phyloP scores from a whole-genome alignment of 1,284 basidiomycete species.

The Taiwanofungus camphoratus region DNA sequence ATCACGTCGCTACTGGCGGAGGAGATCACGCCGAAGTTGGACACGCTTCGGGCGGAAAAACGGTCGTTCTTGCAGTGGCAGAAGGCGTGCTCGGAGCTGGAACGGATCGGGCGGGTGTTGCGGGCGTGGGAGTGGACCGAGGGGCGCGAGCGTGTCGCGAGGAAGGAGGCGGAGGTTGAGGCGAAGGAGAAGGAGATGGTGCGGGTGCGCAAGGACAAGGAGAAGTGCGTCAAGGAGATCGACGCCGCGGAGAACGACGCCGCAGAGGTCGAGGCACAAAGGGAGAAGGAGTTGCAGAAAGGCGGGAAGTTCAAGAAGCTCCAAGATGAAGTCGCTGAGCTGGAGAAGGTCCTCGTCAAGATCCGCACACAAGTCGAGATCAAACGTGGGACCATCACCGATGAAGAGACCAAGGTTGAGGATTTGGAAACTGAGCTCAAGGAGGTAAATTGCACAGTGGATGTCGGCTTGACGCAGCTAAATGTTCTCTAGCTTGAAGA shows the following conservation, averaged over 20 bases:
- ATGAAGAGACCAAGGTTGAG: conserved; percentile 69
- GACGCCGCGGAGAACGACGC: conserved; percentile 48
- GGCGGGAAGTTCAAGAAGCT: conserved; percentile 74
- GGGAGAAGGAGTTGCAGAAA: conserved; percentile 62
- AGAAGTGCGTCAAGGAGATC: conserved; percentile 41
- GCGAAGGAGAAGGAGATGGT: conserved; percentile 40
- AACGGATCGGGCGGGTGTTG: conserved; percentile 80
- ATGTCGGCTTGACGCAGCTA: not conserved
- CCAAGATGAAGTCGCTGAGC: conserved; percentile 71
- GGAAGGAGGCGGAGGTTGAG: conserved; percentile 51
- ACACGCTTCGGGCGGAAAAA: conserved; percentile 89
- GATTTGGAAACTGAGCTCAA: conserved; percentile 52
- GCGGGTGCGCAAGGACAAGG: conserved; percentile 41
- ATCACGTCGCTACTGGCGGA: conserved; percentile 77
- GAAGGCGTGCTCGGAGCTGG: conserved; percentile 85
- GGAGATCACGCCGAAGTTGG: conserved; percentile 94
- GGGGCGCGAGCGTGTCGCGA: conserved; percentile 38
- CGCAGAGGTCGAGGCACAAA: conserved; percentile 60
- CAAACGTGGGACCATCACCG: conserved; percentile 70
- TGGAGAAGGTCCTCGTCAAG: conserved; percentile 86
- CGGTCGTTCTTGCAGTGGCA: conserved; percentile 88
- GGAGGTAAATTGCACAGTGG: conserved; percentile 42
- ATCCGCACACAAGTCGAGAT: conserved; percentile 85
- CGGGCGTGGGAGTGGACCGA: conserved; percentile 89
- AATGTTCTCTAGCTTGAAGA: conserved; percentile 42